Conservation (phyloP, 1,284 basidiomycete genomes). For the Ceratobasidium sp. region DNA sequence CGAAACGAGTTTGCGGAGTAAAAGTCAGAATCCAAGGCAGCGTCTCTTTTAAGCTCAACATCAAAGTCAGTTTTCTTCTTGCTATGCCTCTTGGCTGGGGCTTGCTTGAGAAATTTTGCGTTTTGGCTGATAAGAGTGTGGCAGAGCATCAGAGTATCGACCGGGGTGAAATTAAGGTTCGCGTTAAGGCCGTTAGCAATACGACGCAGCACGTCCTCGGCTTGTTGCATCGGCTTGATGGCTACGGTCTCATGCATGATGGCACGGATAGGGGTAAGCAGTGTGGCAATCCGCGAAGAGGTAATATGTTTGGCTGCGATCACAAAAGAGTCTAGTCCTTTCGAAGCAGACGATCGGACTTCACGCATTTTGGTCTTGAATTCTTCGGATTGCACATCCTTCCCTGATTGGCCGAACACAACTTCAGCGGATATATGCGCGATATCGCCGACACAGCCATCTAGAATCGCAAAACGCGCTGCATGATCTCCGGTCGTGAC, state of each 20-base stretch:
- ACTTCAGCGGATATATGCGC: slow-evolving; percentile 89
- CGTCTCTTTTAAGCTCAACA: slow-evolving; percentile 79
- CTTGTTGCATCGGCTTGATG: slow-evolving; percentile 80
- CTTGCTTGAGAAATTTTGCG: slow-evolving; percentile 77
- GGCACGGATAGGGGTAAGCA: slow-evolving; percentile 82
- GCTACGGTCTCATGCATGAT: slow-evolving; percentile 89
- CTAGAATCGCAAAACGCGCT: slow-evolving; percentile 66
- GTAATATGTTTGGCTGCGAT: slow-evolving; percentile 80
- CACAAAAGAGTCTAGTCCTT: slow-evolving; percentile 84
- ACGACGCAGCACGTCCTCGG: slow-evolving; percentile 88
- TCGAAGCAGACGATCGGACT: slow-evolving; percentile 78
- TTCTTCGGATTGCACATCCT: slow-evolving; percentile 87
- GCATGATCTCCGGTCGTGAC: slow-evolving; percentile 70
- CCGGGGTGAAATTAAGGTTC: slow-evolving; percentile 75
- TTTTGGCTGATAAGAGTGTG: slow-evolving; percentile 93
- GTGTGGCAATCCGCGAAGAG: slow-evolving; percentile 73
- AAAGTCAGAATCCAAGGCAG: slow-evolving; percentile 65
- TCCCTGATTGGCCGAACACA: slow-evolving; percentile 92
- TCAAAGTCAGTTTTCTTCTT: slow-evolving; percentile 65
- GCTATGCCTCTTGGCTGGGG: slow-evolving; percentile 52
- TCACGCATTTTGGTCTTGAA: slow-evolving; percentile 96
- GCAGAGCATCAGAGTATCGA: slow-evolving; percentile 82
- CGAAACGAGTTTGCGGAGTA: slow-evolving; percentile 87
- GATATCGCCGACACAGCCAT: slow-evolving; percentile 79
- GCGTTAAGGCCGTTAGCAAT: slow-evolving; percentile 86